Evolutionary conservation across 2,329 filamentous ascomycete species (phyloP).

Genomic region (Drechmeria coniospora): DNA sequence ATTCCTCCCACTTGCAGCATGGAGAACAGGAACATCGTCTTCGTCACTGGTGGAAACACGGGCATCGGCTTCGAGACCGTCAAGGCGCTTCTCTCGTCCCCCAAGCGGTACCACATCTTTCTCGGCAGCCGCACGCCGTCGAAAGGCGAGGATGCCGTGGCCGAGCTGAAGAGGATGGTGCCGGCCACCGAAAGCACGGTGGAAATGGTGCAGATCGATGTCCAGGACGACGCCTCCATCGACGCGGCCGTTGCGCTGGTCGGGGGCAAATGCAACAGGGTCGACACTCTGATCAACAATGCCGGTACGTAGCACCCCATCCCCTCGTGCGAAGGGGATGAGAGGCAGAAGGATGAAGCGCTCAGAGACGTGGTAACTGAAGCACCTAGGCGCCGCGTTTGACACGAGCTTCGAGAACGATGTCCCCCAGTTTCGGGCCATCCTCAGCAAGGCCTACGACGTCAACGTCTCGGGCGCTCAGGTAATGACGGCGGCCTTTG

Average conservation of each 20-base stretch:
- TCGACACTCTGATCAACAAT: conserved; percentile 43
- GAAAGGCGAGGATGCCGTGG: conserved; percentile 34
- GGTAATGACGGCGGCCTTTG: conserved; percentile 21
- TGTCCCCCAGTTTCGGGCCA: conserved; percentile 18
- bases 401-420: conserved; percentile 17
- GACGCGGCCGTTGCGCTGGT: conserved; percentile 27
- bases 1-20: no score
- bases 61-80: conserved; percentile 45
- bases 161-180: conserved; percentile 22
- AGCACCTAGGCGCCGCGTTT: conserved; percentile 22
- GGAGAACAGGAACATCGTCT: conserved; percentile 26
- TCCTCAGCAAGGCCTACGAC: conserved; percentile 30
- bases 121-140: conserved; percentile 35
- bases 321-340: not conserved
- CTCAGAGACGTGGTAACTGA: no score
- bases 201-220: conserved; percentile 33
- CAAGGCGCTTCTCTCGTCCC: conserved; percentile 33
- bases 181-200: conserved; percentile 25
- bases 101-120: conserved; percentile 35
- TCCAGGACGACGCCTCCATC: conserved; percentile 37
- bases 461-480: conserved; percentile 34
- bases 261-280: conserved; percentile 20
- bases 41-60: conserved; percentile 47
- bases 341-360: no score
- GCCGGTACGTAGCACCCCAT: conserved; percentile 22